Conservation (phyloP, 2,329 filamentous ascomycete genomes). For the Parastagonospora avenae region DNA sequence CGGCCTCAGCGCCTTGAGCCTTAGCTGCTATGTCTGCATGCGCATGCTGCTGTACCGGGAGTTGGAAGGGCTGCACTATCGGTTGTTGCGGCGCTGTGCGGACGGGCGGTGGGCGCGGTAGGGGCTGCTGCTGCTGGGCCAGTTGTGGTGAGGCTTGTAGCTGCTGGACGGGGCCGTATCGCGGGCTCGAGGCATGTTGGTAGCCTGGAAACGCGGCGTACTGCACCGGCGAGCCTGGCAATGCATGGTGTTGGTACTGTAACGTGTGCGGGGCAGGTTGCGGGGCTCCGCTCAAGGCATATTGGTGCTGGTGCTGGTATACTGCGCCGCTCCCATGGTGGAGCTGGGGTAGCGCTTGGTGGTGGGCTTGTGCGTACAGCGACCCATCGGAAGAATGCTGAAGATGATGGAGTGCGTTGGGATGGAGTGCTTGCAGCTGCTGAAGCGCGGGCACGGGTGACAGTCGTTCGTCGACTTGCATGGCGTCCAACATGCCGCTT, state of each 20-base stretch:
- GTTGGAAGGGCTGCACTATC: constrained; percentile 14
- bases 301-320: constrained; percentile 21
- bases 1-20: constrained; percentile 4
- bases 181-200: constrained; percentile 30
- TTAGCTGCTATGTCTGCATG: constrained; percentile 7
- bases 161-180: constrained; percentile 25
- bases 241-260: constrained; percentile 44
- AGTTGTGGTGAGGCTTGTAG: constrained; percentile 18
- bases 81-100: constrained; percentile 15
- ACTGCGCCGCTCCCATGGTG: constrained; percentile 43
- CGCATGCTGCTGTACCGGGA: constrained; percentile 16
- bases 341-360: constrained; percentile 41
- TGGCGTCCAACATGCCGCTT: constrained; percentile 15
- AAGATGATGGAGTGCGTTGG: constrained; percentile 32
- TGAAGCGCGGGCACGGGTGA: constrained; percentile 19
- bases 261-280: constrained; percentile 27
- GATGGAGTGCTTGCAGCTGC: constrained; percentile 31
- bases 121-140: constrained; percentile 23
- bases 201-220: constrained; percentile 32
- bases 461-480: constrained; percentile 17
- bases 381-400: constrained; percentile 36
- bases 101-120: constrained; percentile 16
- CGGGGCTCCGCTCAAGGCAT: constrained; percentile 23
- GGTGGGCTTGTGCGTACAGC: constrained; percentile 24
- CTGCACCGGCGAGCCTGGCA: constrained; percentile 24